These are phyloP conservation scores for Pyrenochaeta sp. DNA, from an alignment of 2,329 filamentous ascomycete species.

Conservation along the genomic window DNA sequence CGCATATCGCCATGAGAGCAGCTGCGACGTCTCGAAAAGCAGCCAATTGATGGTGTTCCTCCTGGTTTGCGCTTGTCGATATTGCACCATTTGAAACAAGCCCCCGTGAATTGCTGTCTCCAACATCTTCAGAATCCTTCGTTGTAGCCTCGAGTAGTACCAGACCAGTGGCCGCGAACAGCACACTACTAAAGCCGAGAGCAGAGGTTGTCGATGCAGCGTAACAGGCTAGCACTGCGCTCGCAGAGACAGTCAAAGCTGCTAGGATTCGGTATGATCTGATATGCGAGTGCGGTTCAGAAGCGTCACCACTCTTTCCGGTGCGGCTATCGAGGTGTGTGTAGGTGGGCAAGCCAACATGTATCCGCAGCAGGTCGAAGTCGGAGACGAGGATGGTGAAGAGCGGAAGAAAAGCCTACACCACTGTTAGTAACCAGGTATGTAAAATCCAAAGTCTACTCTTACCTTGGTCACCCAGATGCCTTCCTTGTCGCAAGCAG, in stretches of 20 bases:
- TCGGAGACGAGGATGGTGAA: conserved; percentile 41
- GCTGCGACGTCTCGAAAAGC: conserved; percentile 40
- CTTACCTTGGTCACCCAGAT: conserved; percentile 57
- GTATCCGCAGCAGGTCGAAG: conserved; percentile 32
- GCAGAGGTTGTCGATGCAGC: conserved; percentile 45
- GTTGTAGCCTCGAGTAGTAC: conserved; percentile 50
- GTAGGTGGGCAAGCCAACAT: conserved; percentile 32
- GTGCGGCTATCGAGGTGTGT: conserved; percentile 27
- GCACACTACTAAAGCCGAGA: conserved; percentile 52
- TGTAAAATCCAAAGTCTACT: not conserved
- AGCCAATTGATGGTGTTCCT: conserved; percentile 32
- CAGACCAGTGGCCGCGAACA: conserved; percentile 51
- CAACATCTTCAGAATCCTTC: conserved; percentile 31
- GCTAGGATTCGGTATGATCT: conserved; percentile 41
- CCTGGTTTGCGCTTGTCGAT: conserved; percentile 30
- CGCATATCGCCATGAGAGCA: conserved; percentile 34
- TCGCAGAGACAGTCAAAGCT: conserved; percentile 45
- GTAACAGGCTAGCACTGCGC: conserved; percentile 45
- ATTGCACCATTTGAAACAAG: conserved; percentile 43
- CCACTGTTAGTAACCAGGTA: conserved; percentile 6
- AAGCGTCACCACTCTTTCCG: conserved; percentile 15
- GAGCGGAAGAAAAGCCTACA: conserved; percentile 46
- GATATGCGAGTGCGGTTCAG: conserved; percentile 21
- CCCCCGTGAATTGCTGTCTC: conserved; percentile 31
- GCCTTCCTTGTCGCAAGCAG: conserved; percentile 52